Percentiles rank a stretch among this genome's conserved stretches.
These are phyloP conservation scores for Verruconis gallopava DNA, from an alignment of 2,329 filamentous ascomycete genomes.

Conservation along the genomic window DNA sequence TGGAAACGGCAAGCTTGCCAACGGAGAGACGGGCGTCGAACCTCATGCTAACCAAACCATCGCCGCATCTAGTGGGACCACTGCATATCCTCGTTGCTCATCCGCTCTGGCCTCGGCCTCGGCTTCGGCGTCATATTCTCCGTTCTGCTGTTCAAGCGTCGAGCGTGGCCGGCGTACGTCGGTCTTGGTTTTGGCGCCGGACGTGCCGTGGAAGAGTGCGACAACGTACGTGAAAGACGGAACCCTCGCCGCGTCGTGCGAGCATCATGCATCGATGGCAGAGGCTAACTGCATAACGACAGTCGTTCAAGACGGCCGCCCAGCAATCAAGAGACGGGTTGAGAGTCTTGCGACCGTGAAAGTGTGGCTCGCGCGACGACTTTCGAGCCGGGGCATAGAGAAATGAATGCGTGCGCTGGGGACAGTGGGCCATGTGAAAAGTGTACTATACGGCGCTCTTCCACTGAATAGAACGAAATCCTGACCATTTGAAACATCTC, in stretches of 20 bases:
- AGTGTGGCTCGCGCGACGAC: not conserved
- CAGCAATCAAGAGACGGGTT: constrained; percentile 35
- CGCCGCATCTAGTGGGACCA: constrained; percentile 74
- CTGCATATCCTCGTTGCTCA: constrained; percentile 92
- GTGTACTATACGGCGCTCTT: too few relatives aligned
- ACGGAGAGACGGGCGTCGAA: not conserved
- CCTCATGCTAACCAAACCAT: constrained; percentile 1
- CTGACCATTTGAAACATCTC: too few relatives aligned
- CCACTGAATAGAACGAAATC: too few relatives aligned
- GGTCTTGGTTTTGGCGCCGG: constrained; percentile 92
- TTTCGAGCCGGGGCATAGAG: too few relatives aligned
- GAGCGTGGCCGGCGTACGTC: constrained; percentile 93
- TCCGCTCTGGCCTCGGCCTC: constrained; percentile 90
- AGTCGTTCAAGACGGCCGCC: constrained; percentile 41
- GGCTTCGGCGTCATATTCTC: constrained; percentile 98
- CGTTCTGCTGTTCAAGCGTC: constrained; percentile 92
- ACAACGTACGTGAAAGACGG: constrained; percentile 42
- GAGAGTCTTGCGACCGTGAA: constrained; percentile 32
- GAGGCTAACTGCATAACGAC: constrained; percentile 8
- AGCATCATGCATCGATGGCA: not conserved
- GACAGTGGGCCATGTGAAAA: too few relatives aligned
- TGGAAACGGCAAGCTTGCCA: not conserved
- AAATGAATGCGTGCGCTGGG: too few relatives aligned
- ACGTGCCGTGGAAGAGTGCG: constrained; percentile 96
- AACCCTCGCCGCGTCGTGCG: not conserved